Base-by-base conservation (phyloP, 2,329 filamentous ascomycete genomes). In the Trichoderma breve region DNA sequence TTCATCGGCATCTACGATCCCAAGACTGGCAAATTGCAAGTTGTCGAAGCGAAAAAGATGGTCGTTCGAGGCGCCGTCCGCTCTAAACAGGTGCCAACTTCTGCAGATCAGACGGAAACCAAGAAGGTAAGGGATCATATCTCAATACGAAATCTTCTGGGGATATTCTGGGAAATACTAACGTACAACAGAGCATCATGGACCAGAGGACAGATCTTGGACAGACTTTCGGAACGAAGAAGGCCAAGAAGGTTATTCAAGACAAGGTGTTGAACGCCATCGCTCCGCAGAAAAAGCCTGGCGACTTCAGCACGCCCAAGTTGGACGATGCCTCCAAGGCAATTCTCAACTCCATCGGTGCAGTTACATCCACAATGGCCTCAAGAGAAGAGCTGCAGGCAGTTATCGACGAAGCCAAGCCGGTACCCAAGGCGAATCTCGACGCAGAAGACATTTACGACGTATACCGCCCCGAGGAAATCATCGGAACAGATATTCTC, bases 221-320 rank as follows among this genome's bases (percentile, higher is more conserved):
- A 53, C 87, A 92, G 76, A 90, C 91, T 36, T 97, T 97, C 77
- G 93, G 93, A 80, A 95, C 93, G 30, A 94, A 93, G 84, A 95
- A 95, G 82, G 92, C 93, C 26, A 92, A 91, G 85, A 95, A 95
- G 83, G 91, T 89, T 1, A 89, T 96, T 75, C 85, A 87, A 32
- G 88, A 90, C 71, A 86, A 88, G 74, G 89, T 90, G 3, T 86
- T 92, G 76, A 94, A 95, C 78, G 91, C 92, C 21, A 93, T 95
- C 75, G 82, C 82, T 55, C 81, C 84, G 55, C 79, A 80, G 77
- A 82, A 79, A 74, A 79, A 76, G 71, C 67, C 75, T 47, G 77
- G 80, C 26, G 79, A 81, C 43, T 79, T 78, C 57, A 62, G 39
- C 21, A 82, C 84, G n/a, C 82, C 82, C 43, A 87, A 87, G 75